These are phyloP conservation scores for Astrothelium macrocarpum DNA, from an alignment of 495 filamentous ascomycete genomes.

Conservation along the genomic window DNA sequence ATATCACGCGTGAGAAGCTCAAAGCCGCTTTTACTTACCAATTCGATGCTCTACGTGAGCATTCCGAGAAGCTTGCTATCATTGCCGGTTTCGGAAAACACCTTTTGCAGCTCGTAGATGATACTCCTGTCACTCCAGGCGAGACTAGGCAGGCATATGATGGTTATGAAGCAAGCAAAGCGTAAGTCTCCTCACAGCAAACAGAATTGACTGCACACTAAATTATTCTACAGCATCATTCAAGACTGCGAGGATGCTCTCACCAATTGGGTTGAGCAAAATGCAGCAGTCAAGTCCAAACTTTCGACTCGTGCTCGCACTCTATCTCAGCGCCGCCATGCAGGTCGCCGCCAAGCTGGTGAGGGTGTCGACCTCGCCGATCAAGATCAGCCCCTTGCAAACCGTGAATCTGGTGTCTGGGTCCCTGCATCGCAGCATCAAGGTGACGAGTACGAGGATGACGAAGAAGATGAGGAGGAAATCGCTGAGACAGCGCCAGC, in stretches of 20 bases:
- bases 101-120: conserved; percentile 86
- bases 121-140: conserved; percentile 91
- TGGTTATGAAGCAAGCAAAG: conserved; percentile 96
- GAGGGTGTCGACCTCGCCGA: conserved; percentile 68
- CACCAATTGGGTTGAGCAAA: conserved; percentile 89
- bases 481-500: conserved; percentile 48
- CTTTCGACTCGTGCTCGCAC: conserved; percentile 77
- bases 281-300: conserved; percentile 75
- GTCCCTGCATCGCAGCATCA: conserved; percentile 71
- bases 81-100: conserved; percentile 98
- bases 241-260: conserved; percentile 97
- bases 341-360: conserved; percentile 45
- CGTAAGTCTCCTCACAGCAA: conserved; percentile 31
- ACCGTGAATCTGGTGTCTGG: conserved; percentile 75
- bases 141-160: conserved; percentile 96
- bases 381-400: conserved; percentile 75
- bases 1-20: conserved; percentile 98
- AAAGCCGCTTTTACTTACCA: conserved; percentile 98
- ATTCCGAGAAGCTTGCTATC: conserved; percentile 96
- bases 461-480: conserved; percentile 57
- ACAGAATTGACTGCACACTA: neutral
- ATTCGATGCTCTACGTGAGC: conserved; percentile 93
- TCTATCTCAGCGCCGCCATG: conserved; percentile 72
- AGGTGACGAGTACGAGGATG: conserved; percentile 44
- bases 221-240: conserved; percentile 56